Base-by-base conservation (phyloP, 768 basidiomycete genomes). In the Glaciozyma martinii region DNA sequence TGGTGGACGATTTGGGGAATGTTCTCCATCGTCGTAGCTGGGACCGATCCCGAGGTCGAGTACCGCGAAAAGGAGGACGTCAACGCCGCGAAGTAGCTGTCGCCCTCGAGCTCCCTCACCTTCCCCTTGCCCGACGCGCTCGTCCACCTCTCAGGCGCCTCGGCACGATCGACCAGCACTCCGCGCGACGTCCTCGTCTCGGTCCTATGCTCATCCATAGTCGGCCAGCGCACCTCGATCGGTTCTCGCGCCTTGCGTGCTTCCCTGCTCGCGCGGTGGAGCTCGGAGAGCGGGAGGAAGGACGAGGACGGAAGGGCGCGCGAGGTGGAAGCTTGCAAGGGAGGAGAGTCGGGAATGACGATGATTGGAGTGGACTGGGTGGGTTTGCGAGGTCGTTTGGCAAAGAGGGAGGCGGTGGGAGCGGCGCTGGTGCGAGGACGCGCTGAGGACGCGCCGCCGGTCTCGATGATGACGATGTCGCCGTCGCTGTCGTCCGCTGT, bases 151-250 rank as follows among this genome's bases (percentile, higher is more conserved):
- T 15, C n/a, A 3, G 5, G n/a, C 40, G 23, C n/a, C 56, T n/a
- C 40, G 6, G n/a, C n/a, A 16, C 40, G 40, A n/a, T 15, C 18
- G n/a, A 16, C 7, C 25, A 27, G 18, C 5, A 9, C 30, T 27
- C 27, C 16, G 15, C 52, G 52, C 29, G 27, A 25, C 37, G 37
- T 40, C 37, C 37, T 40, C 37, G 37, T 40, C 37, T 32, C 13
- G 19, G 13, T n/a, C n/a, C 40, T 40, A 37, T 70, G 68, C 52
- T 70, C 62, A 40, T 70, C 68, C 19, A 25, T 40, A 5, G 65
- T 66, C 23, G 68, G 68, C 68, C 68, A 70, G 2, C 62, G 43
- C 43, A 60, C 40, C 32, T 61, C 59, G 23, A 59, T 3, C 6
- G 33, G 49, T 32, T 63, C 62, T n/a, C 42, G 15, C 29, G 21